Conservation (phyloP, 768 basidiomycete genomes). For the Cubamyces sp. region DNA sequence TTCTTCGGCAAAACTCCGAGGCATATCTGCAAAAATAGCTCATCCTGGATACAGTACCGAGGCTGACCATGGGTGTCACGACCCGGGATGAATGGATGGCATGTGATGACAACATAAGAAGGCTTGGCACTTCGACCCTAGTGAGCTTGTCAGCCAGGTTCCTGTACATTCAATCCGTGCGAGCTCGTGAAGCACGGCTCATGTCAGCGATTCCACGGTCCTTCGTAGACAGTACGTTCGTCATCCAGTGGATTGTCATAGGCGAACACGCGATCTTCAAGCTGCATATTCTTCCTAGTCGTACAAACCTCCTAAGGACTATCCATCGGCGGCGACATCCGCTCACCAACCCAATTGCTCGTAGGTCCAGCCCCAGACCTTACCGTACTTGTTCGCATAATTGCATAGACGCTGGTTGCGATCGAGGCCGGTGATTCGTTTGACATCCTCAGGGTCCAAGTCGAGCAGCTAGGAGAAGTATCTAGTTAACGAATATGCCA, state of each 20-base stretch:
- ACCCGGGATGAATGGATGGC: background rate
- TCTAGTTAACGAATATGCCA: background rate
- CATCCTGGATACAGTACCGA: background rate
- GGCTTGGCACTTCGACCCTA: too few relatives aligned
- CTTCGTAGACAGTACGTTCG: background rate
- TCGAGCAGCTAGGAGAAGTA: slow-evolving; percentile 35
- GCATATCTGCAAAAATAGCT: slow-evolving; percentile 9
- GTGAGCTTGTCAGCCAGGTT: background rate
- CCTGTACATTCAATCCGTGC: background rate
- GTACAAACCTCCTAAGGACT: background rate
- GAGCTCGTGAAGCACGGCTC: background rate
- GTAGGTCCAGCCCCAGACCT: slow-evolving; percentile 42
- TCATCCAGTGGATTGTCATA: too few relatives aligned
- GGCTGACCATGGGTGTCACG: background rate
- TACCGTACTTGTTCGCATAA: slow-evolving; percentile 34
- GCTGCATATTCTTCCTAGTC: background rate
- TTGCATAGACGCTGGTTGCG: slow-evolving; percentile 40
- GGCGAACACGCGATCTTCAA: too few relatives aligned
- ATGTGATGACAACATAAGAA: background rate
- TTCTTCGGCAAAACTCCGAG: slow-evolving; percentile 15
- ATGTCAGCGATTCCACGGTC: background rate
- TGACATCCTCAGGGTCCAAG: slow-evolving; percentile 40
- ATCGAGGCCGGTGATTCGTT: slow-evolving; percentile 37
- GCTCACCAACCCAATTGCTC: slow-evolving; percentile 46
- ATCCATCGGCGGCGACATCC: background rate